phyloP scores from a whole-genome alignment of 2,329 filamentous ascomycete species.

The Ophiocordyceps robertsii region DNA sequence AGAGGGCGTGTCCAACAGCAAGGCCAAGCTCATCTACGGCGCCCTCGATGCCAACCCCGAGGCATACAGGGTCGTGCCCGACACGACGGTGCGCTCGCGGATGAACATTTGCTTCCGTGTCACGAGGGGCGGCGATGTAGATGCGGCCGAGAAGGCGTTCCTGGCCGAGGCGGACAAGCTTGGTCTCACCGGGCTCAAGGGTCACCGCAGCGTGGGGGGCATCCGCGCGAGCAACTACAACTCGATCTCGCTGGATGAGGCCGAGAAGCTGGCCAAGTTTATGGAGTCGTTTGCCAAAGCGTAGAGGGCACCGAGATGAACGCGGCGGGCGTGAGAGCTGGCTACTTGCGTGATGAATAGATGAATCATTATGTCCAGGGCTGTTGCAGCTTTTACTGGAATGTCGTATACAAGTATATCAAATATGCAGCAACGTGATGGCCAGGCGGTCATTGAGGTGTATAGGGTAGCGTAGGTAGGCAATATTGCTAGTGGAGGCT shows the following conservation, averaged over 20 bases:
- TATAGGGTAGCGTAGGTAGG: too few species aligned
- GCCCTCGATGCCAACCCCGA: slow-evolving; percentile 61
- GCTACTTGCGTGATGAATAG: too few species aligned
- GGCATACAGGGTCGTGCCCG: slow-evolving; percentile 65
- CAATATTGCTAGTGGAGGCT: too few species aligned
- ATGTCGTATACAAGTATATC: too few species aligned
- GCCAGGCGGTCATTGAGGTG: too few species aligned
- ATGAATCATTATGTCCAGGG: too few species aligned
- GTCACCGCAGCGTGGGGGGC: slow-evolving; percentile 75
- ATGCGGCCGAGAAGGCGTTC: slow-evolving; percentile 67
- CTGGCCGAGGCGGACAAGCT: slow-evolving; percentile 55
- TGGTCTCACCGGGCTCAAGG: slow-evolving; percentile 70
- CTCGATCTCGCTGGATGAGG: slow-evolving; percentile 55
- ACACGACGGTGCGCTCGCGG: slow-evolving; percentile 61
- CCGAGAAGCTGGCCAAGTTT: slow-evolving; percentile 53
- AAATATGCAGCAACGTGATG: too few species aligned
- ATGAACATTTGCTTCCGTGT: slow-evolving; percentile 96
- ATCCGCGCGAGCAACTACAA: slow-evolving; percentile 88
- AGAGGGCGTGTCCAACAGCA: slow-evolving; percentile 57
- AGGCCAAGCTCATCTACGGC: slow-evolving; percentile 64
- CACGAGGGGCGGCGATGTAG: slow-evolving; percentile 41
- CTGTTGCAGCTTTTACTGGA: too few species aligned
- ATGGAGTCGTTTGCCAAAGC: slow-evolving; percentile 38
- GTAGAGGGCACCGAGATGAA: slow-evolving; percentile 3
- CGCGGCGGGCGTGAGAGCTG: too few species aligned